Evolutionary conservation across 2,329 filamentous ascomycete species (phyloP).

Genomic region (Colletotrichum tamarilloi): DNA sequence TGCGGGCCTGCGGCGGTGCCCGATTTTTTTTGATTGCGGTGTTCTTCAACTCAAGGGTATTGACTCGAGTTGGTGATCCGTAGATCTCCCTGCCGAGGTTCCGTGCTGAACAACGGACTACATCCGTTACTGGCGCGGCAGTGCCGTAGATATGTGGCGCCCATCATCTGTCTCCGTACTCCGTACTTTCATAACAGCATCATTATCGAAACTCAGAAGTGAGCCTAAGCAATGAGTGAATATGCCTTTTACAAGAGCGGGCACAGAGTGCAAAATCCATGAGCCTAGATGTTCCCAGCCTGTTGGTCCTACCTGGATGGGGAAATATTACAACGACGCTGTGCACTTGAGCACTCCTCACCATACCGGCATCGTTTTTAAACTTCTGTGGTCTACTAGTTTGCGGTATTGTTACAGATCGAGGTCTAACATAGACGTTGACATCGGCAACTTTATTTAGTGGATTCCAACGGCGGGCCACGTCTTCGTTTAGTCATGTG

Average conservation of each 20-base stretch:
- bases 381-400: too few species aligned
- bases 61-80: neutral
- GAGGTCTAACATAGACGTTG: neutral
- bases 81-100: neutral
- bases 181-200: neutral
- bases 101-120: neutral
- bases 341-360: neutral
- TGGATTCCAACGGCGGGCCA: neutral
- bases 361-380: too few species aligned
- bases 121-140: too few species aligned
- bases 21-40: neutral
- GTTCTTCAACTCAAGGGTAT: neutral
- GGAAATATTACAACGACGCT: too few species aligned
- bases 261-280: too few species aligned
- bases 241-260: neutral
- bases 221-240: neutral
- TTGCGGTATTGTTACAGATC: neutral
- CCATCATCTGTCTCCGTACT: neutral
- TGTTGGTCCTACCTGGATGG: too few species aligned
- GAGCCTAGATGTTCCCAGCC: too few species aligned
- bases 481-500: neutral
- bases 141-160: neutral
- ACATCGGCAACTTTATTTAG: neutral
- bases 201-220: neutral
- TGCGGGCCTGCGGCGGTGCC: neutral